phyloP scores from a whole-genome alignment of 805 yeast species.

The Lipomyces starkeyi region DNA sequence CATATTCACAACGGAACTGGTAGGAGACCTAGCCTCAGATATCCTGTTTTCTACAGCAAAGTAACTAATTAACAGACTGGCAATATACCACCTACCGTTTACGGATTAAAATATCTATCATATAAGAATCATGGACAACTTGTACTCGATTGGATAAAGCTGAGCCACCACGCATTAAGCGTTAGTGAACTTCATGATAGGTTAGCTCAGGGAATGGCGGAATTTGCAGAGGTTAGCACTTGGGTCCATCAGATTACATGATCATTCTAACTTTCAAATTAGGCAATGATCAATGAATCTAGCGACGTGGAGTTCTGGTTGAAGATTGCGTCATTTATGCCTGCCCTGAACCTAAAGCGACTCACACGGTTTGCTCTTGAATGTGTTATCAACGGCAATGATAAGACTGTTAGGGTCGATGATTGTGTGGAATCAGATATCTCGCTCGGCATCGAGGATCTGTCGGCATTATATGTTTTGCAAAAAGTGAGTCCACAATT shows the following conservation, averaged over 20 bases:
- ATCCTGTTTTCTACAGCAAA: background rate
- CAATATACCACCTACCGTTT: constrained; percentile 67
- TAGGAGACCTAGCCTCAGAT: constrained; percentile 4
- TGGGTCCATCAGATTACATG: constrained; percentile 29
- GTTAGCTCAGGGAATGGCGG: constrained; percentile 58
- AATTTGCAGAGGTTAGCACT: constrained; percentile 63
- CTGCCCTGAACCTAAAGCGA: constrained; percentile 30
- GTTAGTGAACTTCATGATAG: constrained; percentile 51
- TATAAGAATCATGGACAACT: constrained; percentile 83
- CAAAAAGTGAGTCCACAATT: constrained; percentile 7
- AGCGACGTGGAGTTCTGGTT: constrained; percentile 36
- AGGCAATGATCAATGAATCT: constrained; percentile 65
- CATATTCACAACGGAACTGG: constrained; percentile 56
- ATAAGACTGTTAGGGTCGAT: background rate
- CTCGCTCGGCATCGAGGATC: constrained; percentile 28
- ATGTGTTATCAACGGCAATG: constrained; percentile 21
- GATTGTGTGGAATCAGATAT: constrained; percentile 14
- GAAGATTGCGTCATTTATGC: constrained; percentile 31
- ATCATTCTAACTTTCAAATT: constrained; percentile 49
- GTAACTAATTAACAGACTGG: constrained; percentile 16
- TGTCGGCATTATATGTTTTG: constrained; percentile 27
- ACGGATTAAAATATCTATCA: constrained; percentile 74
- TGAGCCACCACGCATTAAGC: constrained; percentile 40
- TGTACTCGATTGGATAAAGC: constrained; percentile 53
- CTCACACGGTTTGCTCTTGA: constrained; percentile 31